Evolutionary conservation across 2,329 filamentous ascomycete genomes (phyloP), one percentile per base, ranked within the genome.

Genomic region (Pseudogymnoascus sp.): DNA sequence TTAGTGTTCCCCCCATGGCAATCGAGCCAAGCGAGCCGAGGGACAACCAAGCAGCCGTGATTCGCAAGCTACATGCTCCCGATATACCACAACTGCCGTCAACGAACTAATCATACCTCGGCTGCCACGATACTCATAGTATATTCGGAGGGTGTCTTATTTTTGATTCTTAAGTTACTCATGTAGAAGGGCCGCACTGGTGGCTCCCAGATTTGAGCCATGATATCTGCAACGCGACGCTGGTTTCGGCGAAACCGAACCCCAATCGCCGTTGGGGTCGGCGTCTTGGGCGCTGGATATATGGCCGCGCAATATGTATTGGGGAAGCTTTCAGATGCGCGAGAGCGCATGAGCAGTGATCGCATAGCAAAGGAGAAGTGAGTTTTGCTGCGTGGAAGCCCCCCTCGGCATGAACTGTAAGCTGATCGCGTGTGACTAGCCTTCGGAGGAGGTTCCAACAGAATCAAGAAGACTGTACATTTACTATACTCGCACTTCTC

Each of bases 391-490:
- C 29, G 3, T 56, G 26, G 10, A 56, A 7, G 1, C 4, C 21
- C 42, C 47, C 50, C 29, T 56, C 50, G 50, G 26, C 50, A 56
- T 19, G 37, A 62, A 24, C 59, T 35, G 40, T 33, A n/a, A n/a
- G 64, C 61, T 69, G 62, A 71, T 65, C 26, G 56, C 50, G 26
- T 38, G 44, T 31, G 47, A 35, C 29, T 71, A 97, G 93, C 76
- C 84, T 99, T 66, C 92, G 93, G 61, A 89, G 95, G 64, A 90
- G 95, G 72, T 99, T 99, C 78, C 91, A 97, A 76, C 95, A 99
- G 77, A 99, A 99, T 76, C 95, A 99, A 75, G 93, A 96, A 74
- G 95, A 99, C 77, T 99, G 95, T 78, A 97, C 93, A 59, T 97
- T 96, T 74, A 99, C 95, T 38, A 92, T 97, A 50, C 86, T 97